Conservation (phyloP, 192 early-diverging fungal genomes). For the Mycoemilia scoparia region DNA sequence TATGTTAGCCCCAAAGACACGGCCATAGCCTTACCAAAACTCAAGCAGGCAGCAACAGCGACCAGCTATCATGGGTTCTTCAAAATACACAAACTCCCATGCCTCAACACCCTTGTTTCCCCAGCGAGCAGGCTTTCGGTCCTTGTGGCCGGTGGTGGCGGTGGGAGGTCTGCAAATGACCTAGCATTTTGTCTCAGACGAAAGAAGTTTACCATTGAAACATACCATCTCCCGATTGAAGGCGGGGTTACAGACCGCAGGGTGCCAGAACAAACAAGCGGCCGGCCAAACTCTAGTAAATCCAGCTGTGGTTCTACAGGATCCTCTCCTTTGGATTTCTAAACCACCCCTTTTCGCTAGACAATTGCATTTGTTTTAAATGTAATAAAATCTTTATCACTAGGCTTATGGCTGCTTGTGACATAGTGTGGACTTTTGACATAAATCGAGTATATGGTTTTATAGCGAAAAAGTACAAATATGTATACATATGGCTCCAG, state of each 20-base stretch:
- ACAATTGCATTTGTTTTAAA: no score
- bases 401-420: no score
- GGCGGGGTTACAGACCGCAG: slow-evolving; percentile 55
- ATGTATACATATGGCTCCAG: no score
- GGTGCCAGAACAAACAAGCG: slow-evolving; percentile 11
- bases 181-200: slow-evolving; percentile 75
- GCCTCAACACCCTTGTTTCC: slow-evolving; percentile 53
- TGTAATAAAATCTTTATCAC: no score
- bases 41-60: slow-evolving; percentile 34
- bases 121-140: slow-evolving; percentile 51
- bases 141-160: slow-evolving; percentile 29
- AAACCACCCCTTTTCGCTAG: background rate
- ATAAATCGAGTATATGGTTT: no score
- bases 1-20: slow-evolving; percentile 10
- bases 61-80: slow-evolving; percentile 67
- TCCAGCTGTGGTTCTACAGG: slow-evolving; percentile 9
- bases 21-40: slow-evolving; percentile 36
- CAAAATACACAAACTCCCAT: slow-evolving; percentile 65
- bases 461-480: no score
- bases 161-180: slow-evolving; percentile 39
- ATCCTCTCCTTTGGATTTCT: slow-evolving; percentile 4
- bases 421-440: no score
- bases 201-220: slow-evolving; percentile 83
- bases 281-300: slow-evolving; percentile 1
- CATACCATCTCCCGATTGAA: slow-evolving; percentile 89